Evolutionary conservation across 2,329 filamentous ascomycete genomes (phyloP).

Genomic region (Pyrenochaeta sp.): DNA sequence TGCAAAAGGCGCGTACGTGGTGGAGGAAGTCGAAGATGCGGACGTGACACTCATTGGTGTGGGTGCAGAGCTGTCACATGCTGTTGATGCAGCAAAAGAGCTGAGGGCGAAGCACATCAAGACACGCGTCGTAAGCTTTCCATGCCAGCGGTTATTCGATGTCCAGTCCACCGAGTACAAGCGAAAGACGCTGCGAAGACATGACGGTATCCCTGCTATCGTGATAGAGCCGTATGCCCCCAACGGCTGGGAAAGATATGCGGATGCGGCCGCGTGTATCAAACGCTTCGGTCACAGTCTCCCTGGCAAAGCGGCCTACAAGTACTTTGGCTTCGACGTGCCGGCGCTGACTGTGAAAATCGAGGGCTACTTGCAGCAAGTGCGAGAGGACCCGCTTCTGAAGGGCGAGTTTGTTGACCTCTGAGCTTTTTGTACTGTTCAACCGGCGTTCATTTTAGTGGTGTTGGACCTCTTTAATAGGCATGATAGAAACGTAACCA

Average conservation of each 20-base stretch:
- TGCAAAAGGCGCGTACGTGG: constrained; percentile 57
- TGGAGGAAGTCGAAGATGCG: constrained; percentile 54
- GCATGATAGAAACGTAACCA: background rate
- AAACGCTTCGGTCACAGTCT: constrained; percentile 64
- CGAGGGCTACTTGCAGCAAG: constrained; percentile 45
- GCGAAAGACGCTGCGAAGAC: constrained; percentile 55
- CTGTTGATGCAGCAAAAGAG: constrained; percentile 52
- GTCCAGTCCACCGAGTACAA: constrained; percentile 57
- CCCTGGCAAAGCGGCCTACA: constrained; percentile 63
- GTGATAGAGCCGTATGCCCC: constrained; percentile 68
- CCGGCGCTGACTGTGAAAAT: constrained; percentile 55
- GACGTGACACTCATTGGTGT: constrained; percentile 61
- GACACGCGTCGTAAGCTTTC: constrained; percentile 60
- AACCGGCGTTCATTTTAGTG: background rate
- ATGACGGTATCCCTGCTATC: constrained; percentile 56
- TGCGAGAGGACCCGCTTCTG: constrained; percentile 47
- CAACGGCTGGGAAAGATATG: constrained; percentile 69
- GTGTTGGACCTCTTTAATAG: background rate
- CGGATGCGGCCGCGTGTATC: constrained; percentile 65
- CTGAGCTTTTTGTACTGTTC: constrained; percentile 11
- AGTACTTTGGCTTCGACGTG: constrained; percentile 64
- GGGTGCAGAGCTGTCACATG: constrained; percentile 61
- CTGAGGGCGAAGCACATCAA: constrained; percentile 52
- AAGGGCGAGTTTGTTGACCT: constrained; percentile 44
- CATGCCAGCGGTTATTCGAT: constrained; percentile 61